phyloP scores from a whole-genome alignment of 805 yeast genomes.

The Clavispora santaluciae region DNA sequence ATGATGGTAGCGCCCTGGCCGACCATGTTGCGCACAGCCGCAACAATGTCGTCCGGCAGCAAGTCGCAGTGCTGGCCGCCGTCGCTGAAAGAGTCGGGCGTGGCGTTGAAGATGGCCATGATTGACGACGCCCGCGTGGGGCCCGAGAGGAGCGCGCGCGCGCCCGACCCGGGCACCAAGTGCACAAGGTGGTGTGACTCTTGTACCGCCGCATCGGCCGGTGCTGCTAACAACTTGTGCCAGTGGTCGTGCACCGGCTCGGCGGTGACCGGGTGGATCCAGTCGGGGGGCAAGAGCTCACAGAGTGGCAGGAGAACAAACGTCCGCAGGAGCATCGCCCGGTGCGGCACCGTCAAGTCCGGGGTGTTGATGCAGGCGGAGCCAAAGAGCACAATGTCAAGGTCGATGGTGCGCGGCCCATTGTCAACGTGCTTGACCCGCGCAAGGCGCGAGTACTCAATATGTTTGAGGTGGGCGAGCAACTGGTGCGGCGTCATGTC shows the following conservation, averaged over 20 bases:
- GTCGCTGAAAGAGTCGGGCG: constrained; percentile 95
- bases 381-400: constrained; percentile 79
- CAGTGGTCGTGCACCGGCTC: constrained; percentile 73
- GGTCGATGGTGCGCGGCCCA: constrained; percentile 89
- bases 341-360: constrained; percentile 76
- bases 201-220: constrained; percentile 40
- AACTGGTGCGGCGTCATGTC: constrained; percentile 59
- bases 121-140: constrained; percentile 48
- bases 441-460: constrained; percentile 68
- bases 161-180: constrained; percentile 39
- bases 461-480: constrained; percentile 56
- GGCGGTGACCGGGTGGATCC: constrained; percentile 79
- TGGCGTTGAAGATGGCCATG: constrained; percentile 86
- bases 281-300: constrained; percentile 66
- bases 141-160: constrained; percentile 3
- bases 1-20: constrained; percentile 65
- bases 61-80: constrained; percentile 50
- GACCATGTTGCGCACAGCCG: constrained; percentile 46
- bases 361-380: constrained; percentile 49
- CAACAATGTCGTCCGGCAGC: constrained; percentile 37
- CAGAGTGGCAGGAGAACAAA: constrained; percentile 88
- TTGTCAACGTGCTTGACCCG: constrained; percentile 78
- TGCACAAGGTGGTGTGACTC: constrained; percentile 48
- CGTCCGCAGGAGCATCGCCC: constrained; percentile 79
- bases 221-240: constrained; percentile 37